phyloP scores from a whole-genome alignment of 2,329 filamentous ascomycete genomes.

The Neopestalotiopsis sp. region DNA sequence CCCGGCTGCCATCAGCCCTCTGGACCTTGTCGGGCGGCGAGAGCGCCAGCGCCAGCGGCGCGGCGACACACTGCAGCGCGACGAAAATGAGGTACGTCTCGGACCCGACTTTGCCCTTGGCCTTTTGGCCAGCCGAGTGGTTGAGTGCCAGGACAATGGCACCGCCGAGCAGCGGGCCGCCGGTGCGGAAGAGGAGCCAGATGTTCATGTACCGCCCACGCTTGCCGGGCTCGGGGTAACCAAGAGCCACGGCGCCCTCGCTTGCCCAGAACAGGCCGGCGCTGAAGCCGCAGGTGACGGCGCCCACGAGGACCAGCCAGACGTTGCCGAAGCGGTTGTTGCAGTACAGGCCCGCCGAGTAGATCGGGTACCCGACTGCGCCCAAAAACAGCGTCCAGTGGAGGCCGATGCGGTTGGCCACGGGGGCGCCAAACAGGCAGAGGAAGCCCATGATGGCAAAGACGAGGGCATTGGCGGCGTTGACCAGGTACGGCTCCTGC shows the following conservation, averaged over 20 bases:
- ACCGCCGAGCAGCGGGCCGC: constrained; percentile 68
- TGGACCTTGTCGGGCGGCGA: constrained; percentile 68
- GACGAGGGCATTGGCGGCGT: constrained; percentile 42
- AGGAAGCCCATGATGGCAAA: constrained; percentile 42
- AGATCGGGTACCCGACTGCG: constrained; percentile 40
- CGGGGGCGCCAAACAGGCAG: constrained; percentile 39
- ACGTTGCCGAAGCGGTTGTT: constrained; percentile 54
- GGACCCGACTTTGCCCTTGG: constrained; percentile 66
- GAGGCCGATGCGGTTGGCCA: constrained; percentile 41
- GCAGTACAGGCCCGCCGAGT: constrained; percentile 42
- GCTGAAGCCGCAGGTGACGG: constrained; percentile 71
- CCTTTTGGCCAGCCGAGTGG: constrained; percentile 51
- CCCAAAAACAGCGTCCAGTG: constrained; percentile 40
- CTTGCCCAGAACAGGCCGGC: constrained; percentile 80
- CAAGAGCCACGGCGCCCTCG: constrained; percentile 74
- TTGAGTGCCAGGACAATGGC: constrained; percentile 76
- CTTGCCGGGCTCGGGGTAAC: constrained; percentile 74
- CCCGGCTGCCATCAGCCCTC: constrained; percentile 68
- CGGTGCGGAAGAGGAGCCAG: constrained; percentile 66
- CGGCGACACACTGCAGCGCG: constrained; percentile 68
- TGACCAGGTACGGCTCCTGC: constrained; percentile 53
- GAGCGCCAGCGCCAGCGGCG: constrained; percentile 67
- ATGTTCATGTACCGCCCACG: constrained; percentile 69
- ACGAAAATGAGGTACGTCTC: constrained; percentile 75
- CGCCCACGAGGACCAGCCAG: constrained; percentile 74